Conservation (phyloP, 345 rosid genomes). For the Eucalyptus decipiens region DNA sequence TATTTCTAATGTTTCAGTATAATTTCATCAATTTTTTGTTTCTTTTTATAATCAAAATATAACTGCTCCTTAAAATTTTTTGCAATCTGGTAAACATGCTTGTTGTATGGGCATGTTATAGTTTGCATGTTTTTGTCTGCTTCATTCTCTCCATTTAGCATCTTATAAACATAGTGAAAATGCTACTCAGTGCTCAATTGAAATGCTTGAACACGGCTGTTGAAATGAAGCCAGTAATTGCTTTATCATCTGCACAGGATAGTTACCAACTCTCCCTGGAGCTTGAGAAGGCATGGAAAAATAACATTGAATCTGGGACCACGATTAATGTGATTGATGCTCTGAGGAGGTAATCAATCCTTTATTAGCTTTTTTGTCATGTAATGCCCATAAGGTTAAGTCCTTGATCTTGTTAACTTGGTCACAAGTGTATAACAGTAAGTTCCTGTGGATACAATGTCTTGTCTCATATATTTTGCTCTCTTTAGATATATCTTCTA, state of each 20-base stretch:
- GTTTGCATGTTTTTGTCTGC: background rate
- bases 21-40: background rate
- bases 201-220: background rate
- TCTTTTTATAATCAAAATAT: background rate
- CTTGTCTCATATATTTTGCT: background rate
- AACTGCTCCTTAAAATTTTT: background rate
- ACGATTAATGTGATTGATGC: slow-evolving; percentile 60
- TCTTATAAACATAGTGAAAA: background rate
- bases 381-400: background rate
- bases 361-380: background rate
- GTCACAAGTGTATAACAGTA: background rate
- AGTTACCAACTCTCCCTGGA: slow-evolving; percentile 74
- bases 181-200: background rate
- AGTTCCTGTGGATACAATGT: background rate
- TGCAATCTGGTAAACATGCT: background rate
- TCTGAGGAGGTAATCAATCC: slow-evolving; percentile 40
- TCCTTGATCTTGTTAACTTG: background rate
- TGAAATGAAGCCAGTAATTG: background rate
- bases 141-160: background rate
- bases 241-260: slow-evolving; percentile 39
- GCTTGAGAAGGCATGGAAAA: slow-evolving; percentile 68
- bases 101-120: background rate
- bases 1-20: background rate
- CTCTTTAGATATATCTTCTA: background rate
- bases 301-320: slow-evolving; percentile 35